Evolutionary conservation across 306 rosid genomes (phyloP).

Genomic region (Cercis canadensis): DNA sequence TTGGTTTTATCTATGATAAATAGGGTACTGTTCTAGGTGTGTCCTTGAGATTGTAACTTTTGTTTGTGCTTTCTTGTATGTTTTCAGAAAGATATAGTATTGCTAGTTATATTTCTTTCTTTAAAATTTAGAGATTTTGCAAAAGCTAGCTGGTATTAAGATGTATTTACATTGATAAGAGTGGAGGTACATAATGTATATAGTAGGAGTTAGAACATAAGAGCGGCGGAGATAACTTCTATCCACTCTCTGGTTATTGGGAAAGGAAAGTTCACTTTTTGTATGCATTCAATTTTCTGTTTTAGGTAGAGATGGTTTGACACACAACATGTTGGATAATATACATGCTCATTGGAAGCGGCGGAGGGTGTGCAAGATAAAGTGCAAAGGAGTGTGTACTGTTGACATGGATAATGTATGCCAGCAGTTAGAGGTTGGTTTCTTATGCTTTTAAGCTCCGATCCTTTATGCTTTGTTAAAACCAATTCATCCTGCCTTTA

Average conservation of each 20-base stretch:
- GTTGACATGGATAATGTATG: conserved; percentile 85
- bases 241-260: background rate
- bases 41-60: background rate
- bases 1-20: background rate
- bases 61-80: background rate
- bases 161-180: conserved; percentile 3
- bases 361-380: conserved; percentile 89
- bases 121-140: background rate
- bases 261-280: background rate
- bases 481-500: conserved; percentile 16
- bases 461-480: conserved; percentile 29
- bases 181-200: conserved; percentile 1
- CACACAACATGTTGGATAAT: conserved; percentile 98
- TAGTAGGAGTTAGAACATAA: background rate
- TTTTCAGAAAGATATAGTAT: background rate
- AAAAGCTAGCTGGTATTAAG: conserved; percentile 9
- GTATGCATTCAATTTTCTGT: conserved; percentile 2
- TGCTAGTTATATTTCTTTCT: conserved; percentile 4
- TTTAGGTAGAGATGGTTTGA: conserved; percentile 97
- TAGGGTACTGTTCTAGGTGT: conserved; percentile 6
- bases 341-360: conserved; percentile 98
- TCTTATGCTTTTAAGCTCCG: conserved; percentile 30
- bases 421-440: conserved; percentile 82
- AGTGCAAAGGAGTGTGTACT: conserved; percentile 88
- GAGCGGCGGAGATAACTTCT: background rate